These are phyloP conservation scores for Penicillium dipodomyicola DNA, from an alignment of 495 filamentous ascomycete species.

Conservation along the genomic window DNA sequence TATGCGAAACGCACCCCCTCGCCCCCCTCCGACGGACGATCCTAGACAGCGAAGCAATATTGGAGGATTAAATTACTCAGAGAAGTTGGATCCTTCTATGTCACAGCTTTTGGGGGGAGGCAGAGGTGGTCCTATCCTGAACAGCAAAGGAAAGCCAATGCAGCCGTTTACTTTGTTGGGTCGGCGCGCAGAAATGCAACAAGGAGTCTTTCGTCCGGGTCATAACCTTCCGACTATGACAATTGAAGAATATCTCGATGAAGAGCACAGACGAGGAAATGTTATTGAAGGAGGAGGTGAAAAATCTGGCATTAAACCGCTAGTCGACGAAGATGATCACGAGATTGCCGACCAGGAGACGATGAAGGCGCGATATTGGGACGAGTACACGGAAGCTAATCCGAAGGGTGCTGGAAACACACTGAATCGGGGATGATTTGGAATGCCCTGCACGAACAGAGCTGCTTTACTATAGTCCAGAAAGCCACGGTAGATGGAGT, in stretches of 20 bases:
- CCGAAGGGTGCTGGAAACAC: slow-evolving; percentile 85
- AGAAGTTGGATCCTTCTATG: slow-evolving; percentile 68
- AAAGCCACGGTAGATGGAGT: slow-evolving; percentile 4
- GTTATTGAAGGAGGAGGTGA: slow-evolving; percentile 82
- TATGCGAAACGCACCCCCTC: slow-evolving; percentile 51
- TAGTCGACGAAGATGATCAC: slow-evolving; percentile 84
- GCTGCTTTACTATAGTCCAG: neutral
- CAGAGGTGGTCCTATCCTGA: slow-evolving; percentile 73
- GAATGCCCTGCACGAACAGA: neutral
- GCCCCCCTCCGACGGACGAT: slow-evolving; percentile 43
- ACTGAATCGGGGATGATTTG: slow-evolving; percentile 68
- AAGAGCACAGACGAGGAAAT: slow-evolving; percentile 82
- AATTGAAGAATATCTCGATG: slow-evolving; percentile 95
- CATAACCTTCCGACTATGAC: slow-evolving; percentile 96
- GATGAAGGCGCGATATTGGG: slow-evolving; percentile 91
- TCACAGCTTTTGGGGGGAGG: slow-evolving; percentile 51
- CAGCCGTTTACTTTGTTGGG: slow-evolving; percentile 86
- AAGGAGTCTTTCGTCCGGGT: slow-evolving; percentile 84
- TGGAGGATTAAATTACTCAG: slow-evolving; percentile 57
- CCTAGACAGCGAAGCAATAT: slow-evolving; percentile 45
- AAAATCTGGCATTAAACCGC: slow-evolving; percentile 63
- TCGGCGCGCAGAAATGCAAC: slow-evolving; percentile 69
- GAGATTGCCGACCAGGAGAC: slow-evolving; percentile 85
- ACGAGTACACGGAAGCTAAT: slow-evolving; percentile 90
- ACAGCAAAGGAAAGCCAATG: slow-evolving; percentile 76